These are phyloP conservation scores for Xylaria flabelliformis DNA, from an alignment of 495 filamentous ascomycete genomes.

Conservation along the genomic window DNA sequence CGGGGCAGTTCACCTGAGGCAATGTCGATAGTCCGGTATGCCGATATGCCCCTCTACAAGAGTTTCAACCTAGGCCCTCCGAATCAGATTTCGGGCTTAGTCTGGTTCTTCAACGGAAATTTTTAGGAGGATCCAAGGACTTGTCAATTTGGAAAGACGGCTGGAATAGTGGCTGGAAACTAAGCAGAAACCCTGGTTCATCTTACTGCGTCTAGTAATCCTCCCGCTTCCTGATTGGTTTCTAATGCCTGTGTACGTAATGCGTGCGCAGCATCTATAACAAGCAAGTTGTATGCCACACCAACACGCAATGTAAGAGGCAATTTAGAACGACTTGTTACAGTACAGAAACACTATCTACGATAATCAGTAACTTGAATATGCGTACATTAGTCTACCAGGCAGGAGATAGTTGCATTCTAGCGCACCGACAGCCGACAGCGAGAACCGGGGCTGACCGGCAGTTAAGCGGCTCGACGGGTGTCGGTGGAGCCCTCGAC, in stretches of 20 bases:
- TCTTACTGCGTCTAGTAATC: constrained; percentile 20
- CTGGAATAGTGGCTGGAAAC: constrained; percentile 1
- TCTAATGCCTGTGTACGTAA: constrained; percentile 8
- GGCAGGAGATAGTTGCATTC: neutral
- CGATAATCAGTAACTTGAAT: neutral
- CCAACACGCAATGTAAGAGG: neutral
- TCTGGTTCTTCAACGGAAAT: neutral
- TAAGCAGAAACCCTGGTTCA: neutral
- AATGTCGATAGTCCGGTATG: neutral
- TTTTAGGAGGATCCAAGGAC: neutral
- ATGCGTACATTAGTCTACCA: neutral
- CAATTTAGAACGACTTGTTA: neutral
- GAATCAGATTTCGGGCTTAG: neutral
- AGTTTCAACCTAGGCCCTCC: neutral
- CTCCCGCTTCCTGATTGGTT: constrained; percentile 15
- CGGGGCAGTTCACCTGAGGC: constrained; percentile 12
- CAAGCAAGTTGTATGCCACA: neutral
- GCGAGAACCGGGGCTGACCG: constrained; percentile 23
- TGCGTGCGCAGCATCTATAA: neutral
- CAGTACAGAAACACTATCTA: neutral
- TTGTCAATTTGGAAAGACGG: constrained; percentile 22
- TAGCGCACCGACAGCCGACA: constrained; percentile 24
- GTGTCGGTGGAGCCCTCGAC: constrained; percentile 25
- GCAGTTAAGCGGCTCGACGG: constrained; percentile 22
- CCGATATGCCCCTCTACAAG: constrained; percentile 1